Conservation (phyloP, 2,329 filamentous ascomycete species). For the Stachybotrys elegans region DNA sequence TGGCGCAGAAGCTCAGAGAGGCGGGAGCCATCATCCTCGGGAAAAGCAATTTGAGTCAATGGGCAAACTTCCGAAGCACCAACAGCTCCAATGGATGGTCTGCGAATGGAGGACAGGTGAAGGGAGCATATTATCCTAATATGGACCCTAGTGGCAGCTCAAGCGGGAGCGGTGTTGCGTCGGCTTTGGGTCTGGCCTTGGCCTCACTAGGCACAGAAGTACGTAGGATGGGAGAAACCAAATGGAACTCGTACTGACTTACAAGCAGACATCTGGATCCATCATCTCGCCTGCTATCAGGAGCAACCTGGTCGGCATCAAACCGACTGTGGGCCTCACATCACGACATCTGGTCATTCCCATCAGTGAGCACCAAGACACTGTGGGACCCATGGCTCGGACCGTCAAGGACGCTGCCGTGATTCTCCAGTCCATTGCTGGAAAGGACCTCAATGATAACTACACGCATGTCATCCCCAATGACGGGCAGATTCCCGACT, state of each 20-base stretch:
- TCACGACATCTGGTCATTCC: slow-evolving; percentile 60
- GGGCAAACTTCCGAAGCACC: slow-evolving; percentile 54
- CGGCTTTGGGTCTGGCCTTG: slow-evolving; percentile 53
- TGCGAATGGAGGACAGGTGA: slow-evolving; percentile 56
- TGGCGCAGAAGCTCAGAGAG: slow-evolving; percentile 52
- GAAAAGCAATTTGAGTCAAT: slow-evolving; percentile 59
- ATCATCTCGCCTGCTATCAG: slow-evolving; percentile 48
- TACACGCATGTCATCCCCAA: slow-evolving; percentile 53
- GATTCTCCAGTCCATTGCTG: slow-evolving; percentile 57
- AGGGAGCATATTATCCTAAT: slow-evolving; percentile 53
- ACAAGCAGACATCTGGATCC: slow-evolving; percentile 51
- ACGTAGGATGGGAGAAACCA: not conserved
- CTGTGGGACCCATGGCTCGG: slow-evolving; percentile 56
- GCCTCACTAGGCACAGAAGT: slow-evolving; percentile 51
- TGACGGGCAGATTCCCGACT: slow-evolving; percentile 54
- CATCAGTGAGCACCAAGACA: slow-evolving; percentile 57
- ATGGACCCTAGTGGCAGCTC: slow-evolving; percentile 59
- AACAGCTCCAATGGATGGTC: slow-evolving; percentile 61
- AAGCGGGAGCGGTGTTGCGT: slow-evolving; percentile 55
- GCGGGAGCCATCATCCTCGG: slow-evolving; percentile 59
- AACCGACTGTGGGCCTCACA: slow-evolving; percentile 61
- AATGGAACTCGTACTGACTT: not conserved
- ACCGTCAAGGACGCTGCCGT: slow-evolving; percentile 60
- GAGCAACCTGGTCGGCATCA: slow-evolving; percentile 63
- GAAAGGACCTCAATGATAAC: slow-evolving; percentile 53